Evolutionary conservation across 345 rosid species (phyloP).

Genomic region (Salix koriyanagi): DNA sequence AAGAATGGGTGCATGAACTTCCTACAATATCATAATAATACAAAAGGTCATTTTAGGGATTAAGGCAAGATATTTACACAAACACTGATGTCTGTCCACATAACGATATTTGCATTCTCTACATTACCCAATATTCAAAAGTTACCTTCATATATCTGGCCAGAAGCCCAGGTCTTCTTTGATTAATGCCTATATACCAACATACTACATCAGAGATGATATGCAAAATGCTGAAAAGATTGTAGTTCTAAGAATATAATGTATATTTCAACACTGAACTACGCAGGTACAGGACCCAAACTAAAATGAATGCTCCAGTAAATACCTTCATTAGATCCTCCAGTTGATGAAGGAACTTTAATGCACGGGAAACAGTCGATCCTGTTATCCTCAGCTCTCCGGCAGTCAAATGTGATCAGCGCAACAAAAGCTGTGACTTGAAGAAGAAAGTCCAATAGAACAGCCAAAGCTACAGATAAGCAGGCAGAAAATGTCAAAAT

Average conservation of each 20-base stretch:
- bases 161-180: slow-evolving; percentile 45
- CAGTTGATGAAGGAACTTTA: slow-evolving; percentile 46
- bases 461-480: slow-evolving; percentile 74
- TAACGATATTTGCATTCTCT: not conserved
- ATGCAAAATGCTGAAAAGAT: not conserved
- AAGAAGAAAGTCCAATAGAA: slow-evolving; percentile 85
- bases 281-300: not conserved
- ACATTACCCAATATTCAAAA: slow-evolving; percentile 1
- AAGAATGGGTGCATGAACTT: slow-evolving; percentile 84
- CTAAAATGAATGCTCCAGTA: not conserved
- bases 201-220: slow-evolving; percentile 2
- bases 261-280: not conserved
- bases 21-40: slow-evolving; percentile 39
- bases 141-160: slow-evolving; percentile 90
- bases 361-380: slow-evolving; percentile 92
- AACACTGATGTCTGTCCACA: not conserved
- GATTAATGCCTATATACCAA: slow-evolving; percentile 21
- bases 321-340: slow-evolving; percentile 60
- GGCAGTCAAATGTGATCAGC: slow-evolving; percentile 73
- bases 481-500: slow-evolving; percentile 5
- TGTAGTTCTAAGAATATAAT: not conserved
- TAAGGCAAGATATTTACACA: not conserved
- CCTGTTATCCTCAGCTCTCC: slow-evolving; percentile 67
- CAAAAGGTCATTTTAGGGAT: not conserved
- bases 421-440: slow-evolving; percentile 98